These are phyloP conservation scores for Serpula lacrymans DNA, from an alignment of 768 basidiomycete genomes.

Conservation along the genomic window DNA sequence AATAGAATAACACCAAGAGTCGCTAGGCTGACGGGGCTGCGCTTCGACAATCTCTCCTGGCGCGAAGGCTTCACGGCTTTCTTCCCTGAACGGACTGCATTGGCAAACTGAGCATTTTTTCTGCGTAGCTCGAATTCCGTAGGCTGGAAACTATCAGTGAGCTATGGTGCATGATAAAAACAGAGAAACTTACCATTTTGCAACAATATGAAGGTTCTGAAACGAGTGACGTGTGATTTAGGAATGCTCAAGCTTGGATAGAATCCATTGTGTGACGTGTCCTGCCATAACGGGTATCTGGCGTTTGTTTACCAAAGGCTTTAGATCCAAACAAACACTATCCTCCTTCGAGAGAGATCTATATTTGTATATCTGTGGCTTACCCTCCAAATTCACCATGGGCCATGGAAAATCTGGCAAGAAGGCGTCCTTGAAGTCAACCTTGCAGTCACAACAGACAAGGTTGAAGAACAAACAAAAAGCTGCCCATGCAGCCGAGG, in stretches of 20 bases:
- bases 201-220: background rate
- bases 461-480: constrained; percentile 62
- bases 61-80: constrained; percentile 70
- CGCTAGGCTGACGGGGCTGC: constrained; percentile 73
- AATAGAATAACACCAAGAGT: constrained; percentile 72
- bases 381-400: constrained; percentile 9
- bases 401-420: constrained; percentile 47
- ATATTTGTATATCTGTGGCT: no score
- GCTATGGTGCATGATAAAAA: background rate
- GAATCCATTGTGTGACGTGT: constrained; percentile 13
- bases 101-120: constrained; percentile 78
- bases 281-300: constrained; percentile 2
- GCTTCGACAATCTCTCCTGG: constrained; percentile 66
- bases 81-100: constrained; percentile 69
- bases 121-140: constrained; percentile 81
- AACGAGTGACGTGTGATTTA: constrained; percentile 28
- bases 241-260: background rate
- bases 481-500: constrained; percentile 45
- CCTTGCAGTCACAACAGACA: constrained; percentile 67
- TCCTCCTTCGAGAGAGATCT: no score
- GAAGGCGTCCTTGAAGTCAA: constrained; percentile 56
- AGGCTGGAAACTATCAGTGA: constrained; percentile 42
- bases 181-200: constrained; percentile 29
- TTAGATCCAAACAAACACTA: constrained; percentile 27
- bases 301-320: constrained; percentile 22